Base-by-base conservation (phyloP, 2,329 filamentous ascomycete species). In the Colletotrichum sp. region DNA sequence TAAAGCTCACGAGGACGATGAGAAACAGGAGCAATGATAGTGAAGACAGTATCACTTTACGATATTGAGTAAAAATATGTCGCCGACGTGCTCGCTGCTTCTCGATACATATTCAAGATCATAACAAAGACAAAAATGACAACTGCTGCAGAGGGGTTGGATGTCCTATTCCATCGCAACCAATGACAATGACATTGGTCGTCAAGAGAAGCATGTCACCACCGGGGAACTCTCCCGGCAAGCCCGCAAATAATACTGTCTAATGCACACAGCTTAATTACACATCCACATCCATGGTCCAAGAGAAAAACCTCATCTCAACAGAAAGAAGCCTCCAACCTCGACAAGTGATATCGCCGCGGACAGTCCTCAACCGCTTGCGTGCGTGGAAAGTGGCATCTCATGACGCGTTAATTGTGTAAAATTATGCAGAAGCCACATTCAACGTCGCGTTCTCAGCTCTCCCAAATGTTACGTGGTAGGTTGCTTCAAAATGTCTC, bases 271-370 rank as follows among this genome's bases (percentile, higher is more conserved):
- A 49, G n/a, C 39, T n/a, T n/a, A 44, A 44, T n/a, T 6, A n/a
- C 44, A 13, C 44, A 49, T 49, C 44, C n/a, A 13, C 2, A 49
- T 49, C 44, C n/a, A 13, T 1, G 44, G 44, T 12, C n/a, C n/a
- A 21, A 49, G 44, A 49, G n/a, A 13, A 12, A 21, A 49, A 0
- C 6, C 2, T 12, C 39, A 44, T 44, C 44, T 49, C 44, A 21
- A 49, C n/a, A 49, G 44, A 49, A 49, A 49, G 44, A 21, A 21
- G 44, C 0, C 44, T 21, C 9, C 44, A 21, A 0, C n/a, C 1
- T 49, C 0, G n/a, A 49, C 44, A 0, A 49, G n/a, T 5, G 1
- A 21, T 7, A 21, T 49, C 10, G 1, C 44, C 21, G 1, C 44
- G 18, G 44, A 49, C 44, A 3, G 44, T 49, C n/a, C 18, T 49